phyloP scores from a whole-genome alignment of 805 yeast genomes.

The Starmerella stigmatis region DNA sequence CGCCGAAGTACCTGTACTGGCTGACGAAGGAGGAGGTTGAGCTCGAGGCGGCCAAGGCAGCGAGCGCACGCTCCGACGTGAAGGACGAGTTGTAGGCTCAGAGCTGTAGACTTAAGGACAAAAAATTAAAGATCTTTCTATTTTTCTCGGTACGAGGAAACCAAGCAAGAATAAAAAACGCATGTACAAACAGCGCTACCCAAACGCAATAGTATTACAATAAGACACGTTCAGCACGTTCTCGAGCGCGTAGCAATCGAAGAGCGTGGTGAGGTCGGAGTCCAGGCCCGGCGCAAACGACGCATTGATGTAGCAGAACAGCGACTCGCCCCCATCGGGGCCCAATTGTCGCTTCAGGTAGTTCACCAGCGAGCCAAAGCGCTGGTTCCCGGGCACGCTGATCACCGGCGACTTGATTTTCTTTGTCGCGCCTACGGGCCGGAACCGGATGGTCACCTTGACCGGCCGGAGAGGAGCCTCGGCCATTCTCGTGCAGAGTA shows the following conservation, averaged over 20 bases:
- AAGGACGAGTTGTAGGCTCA: conserved; percentile 10
- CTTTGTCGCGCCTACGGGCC: conserved; percentile 47
- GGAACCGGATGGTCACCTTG: conserved; percentile 36
- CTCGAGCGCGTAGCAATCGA: conserved; percentile 25
- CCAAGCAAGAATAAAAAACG: too few relatives aligned
- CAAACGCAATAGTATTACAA: conserved; percentile 32
- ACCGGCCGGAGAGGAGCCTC: conserved; percentile 1
- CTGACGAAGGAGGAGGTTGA: conserved; percentile 22
- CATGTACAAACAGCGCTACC: conserved; percentile 16
- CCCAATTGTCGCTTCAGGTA: conserved; percentile 36
- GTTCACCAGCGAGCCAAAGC: conserved; percentile 38
- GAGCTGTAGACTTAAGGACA: conserved; percentile 10
- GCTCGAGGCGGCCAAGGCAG: conserved; percentile 9
- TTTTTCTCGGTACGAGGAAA: too few relatives aligned
- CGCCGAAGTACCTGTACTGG: conserved; percentile 21
- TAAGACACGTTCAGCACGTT: conserved; percentile 29
- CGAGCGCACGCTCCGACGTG: too few relatives aligned
- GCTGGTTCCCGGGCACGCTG: conserved; percentile 37
- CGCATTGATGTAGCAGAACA: conserved; percentile 35
- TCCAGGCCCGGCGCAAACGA: conserved; percentile 36
- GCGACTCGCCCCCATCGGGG: conserved; percentile 25
- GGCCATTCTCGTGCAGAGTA: too few relatives aligned
- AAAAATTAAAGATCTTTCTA: too few relatives aligned
- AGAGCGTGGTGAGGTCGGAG: conserved; percentile 29
- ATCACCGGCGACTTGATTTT: conserved; percentile 39